Conservation (phyloP, 164 flowering plant species). For the Litsea cubeba region DNA sequence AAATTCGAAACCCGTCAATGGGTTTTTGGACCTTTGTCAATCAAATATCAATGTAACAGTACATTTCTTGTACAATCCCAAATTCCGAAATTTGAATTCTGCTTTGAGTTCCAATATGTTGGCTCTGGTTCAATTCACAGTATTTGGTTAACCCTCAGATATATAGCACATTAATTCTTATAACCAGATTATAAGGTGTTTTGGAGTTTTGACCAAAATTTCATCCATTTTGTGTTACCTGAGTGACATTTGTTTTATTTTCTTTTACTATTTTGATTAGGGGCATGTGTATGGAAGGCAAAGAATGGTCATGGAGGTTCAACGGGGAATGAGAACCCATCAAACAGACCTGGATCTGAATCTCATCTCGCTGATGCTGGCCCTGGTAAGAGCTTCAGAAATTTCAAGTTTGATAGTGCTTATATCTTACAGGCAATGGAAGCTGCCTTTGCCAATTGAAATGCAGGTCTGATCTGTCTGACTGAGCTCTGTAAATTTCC, state of each 20-base stretch:
- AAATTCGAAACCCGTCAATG: too few relatives aligned
- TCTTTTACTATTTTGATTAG: conserved; percentile 26
- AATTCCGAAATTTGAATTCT: too few relatives aligned
- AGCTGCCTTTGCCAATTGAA: conserved; percentile 17
- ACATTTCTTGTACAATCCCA: too few relatives aligned
- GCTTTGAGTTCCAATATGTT: too few relatives aligned
- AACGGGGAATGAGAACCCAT: conserved; percentile 32
- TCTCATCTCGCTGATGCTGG: conserved; percentile 12
- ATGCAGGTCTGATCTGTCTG: not conserved
- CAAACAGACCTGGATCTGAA: conserved; percentile 35
- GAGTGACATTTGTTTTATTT: conserved; percentile 6
- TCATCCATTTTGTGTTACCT: not conserved
- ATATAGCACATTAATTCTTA: too few relatives aligned
- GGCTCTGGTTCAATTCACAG: too few relatives aligned
- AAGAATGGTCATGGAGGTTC: conserved; percentile 53
- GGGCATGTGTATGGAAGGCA: conserved; percentile 72
- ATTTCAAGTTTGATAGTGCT: conserved; percentile 28
- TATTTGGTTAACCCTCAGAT: too few relatives aligned
- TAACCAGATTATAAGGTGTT: too few relatives aligned
- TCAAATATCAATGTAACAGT: too few relatives aligned
- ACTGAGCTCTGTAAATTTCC: not conserved
- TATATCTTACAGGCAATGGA: conserved; percentile 28
- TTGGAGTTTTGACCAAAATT: too few relatives aligned
- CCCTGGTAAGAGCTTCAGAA: conserved; percentile 36
- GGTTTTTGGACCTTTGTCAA: too few relatives aligned